A percentile compares a stretch with the other conserved stretches of the same genome.
phyloP scores from a whole-genome alignment of 768 basidiomycete species.

The Mycena haematopus region DNA sequence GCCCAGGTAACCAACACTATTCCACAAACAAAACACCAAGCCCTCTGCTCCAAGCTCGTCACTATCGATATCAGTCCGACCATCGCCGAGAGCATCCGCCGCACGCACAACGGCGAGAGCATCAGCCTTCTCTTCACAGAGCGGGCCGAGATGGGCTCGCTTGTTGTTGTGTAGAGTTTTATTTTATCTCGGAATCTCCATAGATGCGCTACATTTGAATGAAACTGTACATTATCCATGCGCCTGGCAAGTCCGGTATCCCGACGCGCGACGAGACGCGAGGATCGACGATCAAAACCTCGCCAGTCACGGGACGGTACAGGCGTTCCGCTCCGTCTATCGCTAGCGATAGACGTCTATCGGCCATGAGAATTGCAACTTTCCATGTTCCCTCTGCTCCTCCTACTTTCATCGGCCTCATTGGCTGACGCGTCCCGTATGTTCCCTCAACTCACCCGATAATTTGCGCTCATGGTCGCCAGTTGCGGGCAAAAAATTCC shows the following conservation, averaged over 20 bases:
- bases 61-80: constrained; percentile 91
- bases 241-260: not conserved
- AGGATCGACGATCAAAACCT: not conserved
- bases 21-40: constrained; percentile 77
- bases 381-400: constrained; percentile 18
- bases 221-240: not conserved
- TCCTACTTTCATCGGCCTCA: constrained; percentile 4
- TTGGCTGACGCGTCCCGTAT: constrained; percentile 22
- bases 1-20: constrained; percentile 92
- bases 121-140: constrained; percentile 89
- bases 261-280: not conserved
- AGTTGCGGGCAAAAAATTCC: constrained; percentile 52
- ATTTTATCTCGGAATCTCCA: not conserved
- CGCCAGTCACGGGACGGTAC: no score
- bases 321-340: no score
- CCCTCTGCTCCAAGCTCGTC: constrained; percentile 74
- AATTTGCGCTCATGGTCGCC: not conserved
- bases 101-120: constrained; percentile 94
- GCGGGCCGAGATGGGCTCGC: constrained; percentile 64
- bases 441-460: not conserved
- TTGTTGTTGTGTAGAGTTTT: constrained; percentile 42
- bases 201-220: constrained; percentile 10
- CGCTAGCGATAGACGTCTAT: no score
- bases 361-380: no score
- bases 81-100: constrained; percentile 93